Percentiles rank a stretch among this genome's conserved stretches.
Evolutionary conservation across 2,329 filamentous ascomycete species (phyloP).

Genomic region (Colletotrichum falcatum): DNA sequence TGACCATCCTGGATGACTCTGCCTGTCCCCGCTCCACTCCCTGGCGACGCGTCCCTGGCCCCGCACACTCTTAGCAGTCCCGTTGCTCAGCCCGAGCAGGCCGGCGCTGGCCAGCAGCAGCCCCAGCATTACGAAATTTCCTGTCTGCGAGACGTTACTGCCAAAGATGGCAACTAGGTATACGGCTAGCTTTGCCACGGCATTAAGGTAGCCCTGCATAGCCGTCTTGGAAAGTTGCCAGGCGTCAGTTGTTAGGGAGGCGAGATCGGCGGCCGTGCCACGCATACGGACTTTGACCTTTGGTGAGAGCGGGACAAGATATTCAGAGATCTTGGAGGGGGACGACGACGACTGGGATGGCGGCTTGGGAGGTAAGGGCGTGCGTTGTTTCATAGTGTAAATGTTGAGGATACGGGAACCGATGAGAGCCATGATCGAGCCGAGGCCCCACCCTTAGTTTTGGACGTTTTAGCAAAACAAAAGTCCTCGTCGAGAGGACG

Average conservation of each 20-base stretch:
- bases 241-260: constrained; percentile 67
- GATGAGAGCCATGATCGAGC: constrained; percentile 61
- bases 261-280: constrained; percentile 67
- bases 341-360: constrained; percentile 13
- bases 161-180: constrained; percentile 68
- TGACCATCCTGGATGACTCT: not conserved
- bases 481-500: not conserved
- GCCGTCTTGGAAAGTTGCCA: constrained; percentile 67
- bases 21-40: constrained; percentile 32
- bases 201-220: constrained; percentile 64
- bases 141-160: constrained; percentile 66
- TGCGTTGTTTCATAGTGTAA: constrained; percentile 65
- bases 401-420: constrained; percentile 67
- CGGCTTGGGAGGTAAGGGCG: constrained; percentile 37
- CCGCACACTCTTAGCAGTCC: constrained; percentile 57
- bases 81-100: constrained; percentile 66
- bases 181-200: constrained; percentile 66
- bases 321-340: constrained; percentile 53
- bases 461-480: constrained; percentile 41
- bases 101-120: constrained; percentile 65
- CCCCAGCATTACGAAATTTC: constrained; percentile 63
- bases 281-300: constrained; percentile 65
- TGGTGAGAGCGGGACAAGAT: constrained; percentile 64
- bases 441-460: constrained; percentile 59
- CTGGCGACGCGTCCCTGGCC: constrained; percentile 64